Percentiles rank a stretch among this genome's conserved stretches.
Evolutionary conservation across 768 basidiomycete genomes (phyloP).

Genomic region (Psilocybe tampanensis): DNA sequence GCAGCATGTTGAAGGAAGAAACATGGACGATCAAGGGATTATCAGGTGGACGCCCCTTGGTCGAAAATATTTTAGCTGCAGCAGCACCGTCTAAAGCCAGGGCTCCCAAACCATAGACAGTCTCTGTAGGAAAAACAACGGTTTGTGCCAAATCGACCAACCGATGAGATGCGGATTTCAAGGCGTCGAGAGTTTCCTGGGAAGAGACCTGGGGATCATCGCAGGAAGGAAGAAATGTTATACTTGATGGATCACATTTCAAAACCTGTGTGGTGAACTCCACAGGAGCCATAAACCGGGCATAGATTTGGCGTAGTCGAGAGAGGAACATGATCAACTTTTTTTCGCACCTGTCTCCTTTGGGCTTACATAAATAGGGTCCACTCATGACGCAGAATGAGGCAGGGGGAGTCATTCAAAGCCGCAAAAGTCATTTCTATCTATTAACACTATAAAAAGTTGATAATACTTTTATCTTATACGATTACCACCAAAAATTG

Average conservation of each 20-base stretch:
- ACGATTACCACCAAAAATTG: no score
- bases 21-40: slow-evolving; percentile 98
- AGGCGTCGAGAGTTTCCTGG: slow-evolving; percentile 50
- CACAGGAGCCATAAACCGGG: slow-evolving; percentile 23
- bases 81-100: slow-evolving; percentile 70
- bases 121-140: slow-evolving; percentile 96
- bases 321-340: slow-evolving; percentile 30
- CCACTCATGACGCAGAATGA: no score
- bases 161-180: slow-evolving; percentile 57
- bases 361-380: background rate
- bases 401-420: no score
- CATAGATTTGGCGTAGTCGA: slow-evolving; percentile 33
- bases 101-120: slow-evolving; percentile 97
- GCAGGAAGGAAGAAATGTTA: slow-evolving; percentile 50
- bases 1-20: slow-evolving; percentile 83
- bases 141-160: slow-evolving; percentile 50
- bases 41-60: slow-evolving; percentile 91
- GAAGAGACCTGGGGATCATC: slow-evolving; percentile 53
- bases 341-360: slow-evolving; percentile 2
- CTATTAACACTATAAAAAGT: no score
- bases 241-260: slow-evolving; percentile 62
- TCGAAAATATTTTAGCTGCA: slow-evolving; percentile 73
- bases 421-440: no score
- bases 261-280: slow-evolving; percentile 45
- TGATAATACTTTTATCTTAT: no score